These are phyloP conservation scores for Lentinus tigrinus DNA, from an alignment of 768 basidiomycete species.

Conservation along the genomic window DNA sequence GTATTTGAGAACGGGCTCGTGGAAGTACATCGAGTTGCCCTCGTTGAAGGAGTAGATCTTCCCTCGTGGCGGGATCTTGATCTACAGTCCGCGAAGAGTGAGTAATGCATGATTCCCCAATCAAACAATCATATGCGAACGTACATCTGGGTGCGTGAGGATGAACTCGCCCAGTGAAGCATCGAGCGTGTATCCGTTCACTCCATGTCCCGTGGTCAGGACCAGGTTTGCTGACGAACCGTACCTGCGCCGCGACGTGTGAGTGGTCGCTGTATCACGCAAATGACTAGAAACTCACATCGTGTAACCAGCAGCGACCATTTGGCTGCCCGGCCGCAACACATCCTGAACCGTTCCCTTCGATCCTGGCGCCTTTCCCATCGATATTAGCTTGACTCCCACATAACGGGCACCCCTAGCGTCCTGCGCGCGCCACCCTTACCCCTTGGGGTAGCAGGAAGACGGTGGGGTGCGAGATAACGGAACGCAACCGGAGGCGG, in stretches of 20 bases:
- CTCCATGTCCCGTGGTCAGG: conserved; percentile 90
- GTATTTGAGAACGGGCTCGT: conserved; percentile 77
- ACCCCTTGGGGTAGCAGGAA: not conserved
- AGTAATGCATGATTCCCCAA: not conserved
- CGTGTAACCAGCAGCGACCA: conserved; percentile 98
- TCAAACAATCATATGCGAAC: conserved; percentile 21
- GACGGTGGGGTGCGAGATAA: not conserved
- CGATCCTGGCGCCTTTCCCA: conserved; percentile 66
- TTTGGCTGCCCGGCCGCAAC: conserved; percentile 88
- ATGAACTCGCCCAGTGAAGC: conserved; percentile 96
- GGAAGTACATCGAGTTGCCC: conserved; percentile 95
- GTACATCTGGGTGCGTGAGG: conserved; percentile 91
- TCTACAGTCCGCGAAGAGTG: conserved; percentile 43
- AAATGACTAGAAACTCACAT: conserved; percentile 54
- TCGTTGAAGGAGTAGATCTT: conserved; percentile 99
- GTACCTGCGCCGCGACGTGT: conserved; percentile 49
- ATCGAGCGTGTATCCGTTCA: conserved; percentile 98
- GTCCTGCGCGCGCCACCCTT: not conserved
- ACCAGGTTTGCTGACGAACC: conserved; percentile 97
- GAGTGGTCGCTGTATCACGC: not conserved
- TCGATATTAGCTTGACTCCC: conserved; percentile 1
- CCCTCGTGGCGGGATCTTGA: conserved; percentile 88
- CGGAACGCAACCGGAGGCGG: not conserved
- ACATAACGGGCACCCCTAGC: not conserved
- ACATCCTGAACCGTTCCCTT: conserved; percentile 84